Conservation (phyloP, 768 basidiomycete genomes). For the Podaxis pistillaris region DNA sequence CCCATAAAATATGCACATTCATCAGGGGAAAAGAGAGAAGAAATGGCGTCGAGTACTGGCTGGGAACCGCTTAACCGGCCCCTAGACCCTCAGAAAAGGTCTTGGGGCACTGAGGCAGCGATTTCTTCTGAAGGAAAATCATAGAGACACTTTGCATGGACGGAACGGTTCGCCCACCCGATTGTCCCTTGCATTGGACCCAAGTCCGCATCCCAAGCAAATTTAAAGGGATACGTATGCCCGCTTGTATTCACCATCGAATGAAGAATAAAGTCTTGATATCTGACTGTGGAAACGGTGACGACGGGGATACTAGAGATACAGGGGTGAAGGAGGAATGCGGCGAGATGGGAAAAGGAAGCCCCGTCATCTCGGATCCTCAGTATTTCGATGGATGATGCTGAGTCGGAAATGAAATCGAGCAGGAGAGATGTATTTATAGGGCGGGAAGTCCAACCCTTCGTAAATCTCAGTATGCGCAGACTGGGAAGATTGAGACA, state of each 20-base stretch:
- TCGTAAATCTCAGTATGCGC: background rate
- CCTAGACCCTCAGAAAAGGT: too few species aligned
- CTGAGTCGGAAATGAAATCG: background rate
- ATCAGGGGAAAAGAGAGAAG: too few species aligned
- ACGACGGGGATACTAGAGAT: background rate
- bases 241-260: background rate
- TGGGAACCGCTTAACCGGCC: too few species aligned
- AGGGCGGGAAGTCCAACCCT: background rate
- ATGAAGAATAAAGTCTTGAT: background rate
- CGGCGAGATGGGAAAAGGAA: background rate
- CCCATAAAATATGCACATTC: too few species aligned
- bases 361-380: background rate
- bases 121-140: background rate
- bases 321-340: background rate
- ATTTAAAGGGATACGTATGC: background rate
- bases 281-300: background rate
- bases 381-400: background rate
- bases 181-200: background rate
- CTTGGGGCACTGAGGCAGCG: too few species aligned
- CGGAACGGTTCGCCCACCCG: background rate
- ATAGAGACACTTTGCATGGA: background rate
- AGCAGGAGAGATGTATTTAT: background rate
- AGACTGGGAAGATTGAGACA: background rate
- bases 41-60: too few species aligned
- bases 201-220: background rate